A percentile compares a stretch with the other conserved stretches of the same genome.
Evolutionary conservation across 75 land plant species (phyloP).

Genomic region (Selaginella tamariscina): DNA sequence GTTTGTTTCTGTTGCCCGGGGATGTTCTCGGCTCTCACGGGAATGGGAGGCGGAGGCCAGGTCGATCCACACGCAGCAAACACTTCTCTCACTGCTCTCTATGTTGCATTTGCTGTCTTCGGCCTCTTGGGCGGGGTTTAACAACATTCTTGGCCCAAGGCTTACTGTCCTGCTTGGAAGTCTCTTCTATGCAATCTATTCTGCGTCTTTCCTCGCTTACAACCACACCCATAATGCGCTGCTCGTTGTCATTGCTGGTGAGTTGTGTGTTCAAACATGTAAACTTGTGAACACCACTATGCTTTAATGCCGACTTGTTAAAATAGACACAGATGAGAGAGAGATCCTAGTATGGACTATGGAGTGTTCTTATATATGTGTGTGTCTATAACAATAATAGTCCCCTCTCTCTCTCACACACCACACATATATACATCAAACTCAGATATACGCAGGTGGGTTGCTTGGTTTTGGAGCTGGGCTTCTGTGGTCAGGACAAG

Average conservation of each 20-base stretch:
- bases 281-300: no score
- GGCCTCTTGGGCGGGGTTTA: not conserved
- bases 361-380: no score
- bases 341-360: no score
- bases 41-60: constrained; percentile 7
- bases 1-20: constrained; percentile 12
- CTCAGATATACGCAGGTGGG: no score
- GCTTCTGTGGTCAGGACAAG: not conserved
- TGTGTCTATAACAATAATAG: no score
- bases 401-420: no score
- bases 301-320: no score
- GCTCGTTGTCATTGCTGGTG: constrained; percentile 3
- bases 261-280: no score
- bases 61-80: not conserved
- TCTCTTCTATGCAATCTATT: constrained; percentile 1
- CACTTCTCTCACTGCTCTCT: not conserved
- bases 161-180: not conserved
- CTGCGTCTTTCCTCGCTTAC: constrained; percentile 1
- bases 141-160: constrained; percentile 3
- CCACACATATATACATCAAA: no score
- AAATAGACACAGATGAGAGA: no score
- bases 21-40: not conserved
- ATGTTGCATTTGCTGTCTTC: constrained; percentile 3
- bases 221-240: not conserved
- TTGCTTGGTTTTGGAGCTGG: constrained; percentile 1